phyloP scores from a whole-genome alignment of 192 early-diverging fungal species.

The Linnemannia schmuckeri region DNA sequence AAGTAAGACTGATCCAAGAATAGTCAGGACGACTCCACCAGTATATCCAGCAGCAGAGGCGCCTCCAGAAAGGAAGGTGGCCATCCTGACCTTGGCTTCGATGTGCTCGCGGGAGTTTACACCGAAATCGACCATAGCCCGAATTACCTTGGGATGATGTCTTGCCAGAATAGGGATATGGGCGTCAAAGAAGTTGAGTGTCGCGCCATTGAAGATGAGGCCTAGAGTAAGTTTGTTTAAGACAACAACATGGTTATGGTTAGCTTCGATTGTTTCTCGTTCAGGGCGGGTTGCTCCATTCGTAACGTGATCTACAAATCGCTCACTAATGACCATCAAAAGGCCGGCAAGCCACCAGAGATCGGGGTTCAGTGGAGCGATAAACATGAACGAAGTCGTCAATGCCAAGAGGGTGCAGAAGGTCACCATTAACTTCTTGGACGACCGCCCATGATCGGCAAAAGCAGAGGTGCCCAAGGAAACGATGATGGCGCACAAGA shows the following conservation, averaged over 20 bases:
- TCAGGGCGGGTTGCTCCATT: background rate
- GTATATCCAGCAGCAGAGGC: conserved; percentile 36
- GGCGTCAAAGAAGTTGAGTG: conserved; percentile 38
- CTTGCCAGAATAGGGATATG: conserved; percentile 37
- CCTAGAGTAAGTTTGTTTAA: background rate
- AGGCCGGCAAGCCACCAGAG: conserved; percentile 44
- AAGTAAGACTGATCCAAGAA: conserved; percentile 19
- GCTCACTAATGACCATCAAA: conserved; percentile 42
- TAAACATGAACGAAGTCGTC: conserved; percentile 47
- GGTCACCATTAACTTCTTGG: conserved; percentile 33
- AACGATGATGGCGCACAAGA: conserved; percentile 55
- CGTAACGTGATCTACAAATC: background rate
- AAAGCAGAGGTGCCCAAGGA: conserved; percentile 53
- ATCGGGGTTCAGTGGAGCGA: conserved; percentile 35
- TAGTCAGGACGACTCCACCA: conserved; percentile 24
- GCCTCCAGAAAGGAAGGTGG: conserved; percentile 48
- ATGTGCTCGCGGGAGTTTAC: conserved; percentile 22
- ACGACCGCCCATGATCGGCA: conserved; percentile 55
- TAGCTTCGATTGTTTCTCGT: background rate
- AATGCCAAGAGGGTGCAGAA: conserved; percentile 43
- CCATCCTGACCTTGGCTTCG: conserved; percentile 21
- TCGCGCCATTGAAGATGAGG: conserved; percentile 29
- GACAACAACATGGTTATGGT: background rate
- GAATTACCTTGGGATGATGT: conserved; percentile 27
- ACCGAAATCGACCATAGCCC: conserved; percentile 23